Evolutionary conservation across 2,329 filamentous ascomycete species (phyloP).

Genomic region (Ceratocystis cubensis): DNA sequence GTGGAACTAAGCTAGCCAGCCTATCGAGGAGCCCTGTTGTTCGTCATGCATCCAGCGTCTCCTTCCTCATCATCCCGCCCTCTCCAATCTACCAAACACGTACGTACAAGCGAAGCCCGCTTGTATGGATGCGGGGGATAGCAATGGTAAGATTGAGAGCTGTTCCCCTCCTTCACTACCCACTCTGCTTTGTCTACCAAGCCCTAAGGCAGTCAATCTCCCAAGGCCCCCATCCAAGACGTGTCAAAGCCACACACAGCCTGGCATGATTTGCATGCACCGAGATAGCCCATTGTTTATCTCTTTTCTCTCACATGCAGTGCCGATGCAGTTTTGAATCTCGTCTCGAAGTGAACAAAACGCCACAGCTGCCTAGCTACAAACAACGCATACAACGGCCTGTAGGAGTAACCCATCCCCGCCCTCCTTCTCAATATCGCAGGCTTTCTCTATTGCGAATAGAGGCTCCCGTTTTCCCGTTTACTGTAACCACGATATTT

Average conservation of each 20-base stretch:
- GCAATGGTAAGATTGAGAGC: too few relatives aligned
- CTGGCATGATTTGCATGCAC: constrained; percentile 1
- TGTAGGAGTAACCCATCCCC: neutral
- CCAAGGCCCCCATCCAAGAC: neutral
- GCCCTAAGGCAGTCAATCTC: neutral
- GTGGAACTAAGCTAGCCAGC: neutral
- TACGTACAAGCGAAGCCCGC: too few relatives aligned
- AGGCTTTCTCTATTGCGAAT: neutral
- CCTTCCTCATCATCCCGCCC: neutral
- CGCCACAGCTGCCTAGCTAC: neutral
- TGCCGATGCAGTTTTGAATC: neutral
- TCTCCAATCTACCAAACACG: neutral
- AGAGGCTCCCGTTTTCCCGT: neutral
- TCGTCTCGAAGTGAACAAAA: constrained; percentile 7
- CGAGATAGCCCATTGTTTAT: neutral
- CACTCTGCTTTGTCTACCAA: neutral
- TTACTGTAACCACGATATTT: neutral
- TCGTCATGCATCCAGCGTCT: neutral
- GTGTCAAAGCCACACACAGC: neutral
- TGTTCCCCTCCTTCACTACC: too few relatives aligned
- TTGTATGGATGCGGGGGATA: too few relatives aligned
- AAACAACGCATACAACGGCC: constrained; percentile 7
- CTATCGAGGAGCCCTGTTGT: neutral
- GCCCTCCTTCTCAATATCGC: neutral
- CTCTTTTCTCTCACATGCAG: constrained; percentile 4